A percentile compares a stretch with the other conserved stretches of the same genome.
Conservation (phyloP, 2,329 filamentous ascomycete species). For the Fusarium nodosum region DNA sequence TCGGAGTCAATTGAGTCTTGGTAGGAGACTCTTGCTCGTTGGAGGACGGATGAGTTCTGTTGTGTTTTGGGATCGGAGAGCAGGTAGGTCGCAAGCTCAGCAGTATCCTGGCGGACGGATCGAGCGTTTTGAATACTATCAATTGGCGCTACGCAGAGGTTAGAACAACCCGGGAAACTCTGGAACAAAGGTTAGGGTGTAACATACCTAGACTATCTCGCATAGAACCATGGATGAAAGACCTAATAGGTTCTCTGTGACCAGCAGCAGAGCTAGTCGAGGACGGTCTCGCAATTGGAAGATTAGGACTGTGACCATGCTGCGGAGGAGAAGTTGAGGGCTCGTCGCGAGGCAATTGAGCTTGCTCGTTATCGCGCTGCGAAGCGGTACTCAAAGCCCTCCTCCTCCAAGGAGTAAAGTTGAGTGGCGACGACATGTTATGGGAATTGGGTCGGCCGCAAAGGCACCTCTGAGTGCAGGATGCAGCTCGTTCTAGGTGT, state of each 20-base stretch:
- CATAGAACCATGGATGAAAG: conserved; percentile 76
- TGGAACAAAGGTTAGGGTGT: not conserved
- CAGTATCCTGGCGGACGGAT: conserved; percentile 86
- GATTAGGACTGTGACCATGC: conserved; percentile 28
- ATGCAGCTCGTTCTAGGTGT: conserved; percentile 35
- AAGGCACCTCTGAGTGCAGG: conserved; percentile 37
- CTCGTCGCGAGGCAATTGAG: conserved; percentile 49
- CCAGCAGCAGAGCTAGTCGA: conserved; percentile 54
- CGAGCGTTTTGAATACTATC: conserved; percentile 82
- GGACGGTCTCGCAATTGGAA: conserved; percentile 55
- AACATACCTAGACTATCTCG: conserved; percentile 70
- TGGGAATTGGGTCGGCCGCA: conserved; percentile 27
- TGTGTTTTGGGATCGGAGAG: conserved; percentile 72
- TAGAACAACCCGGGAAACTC: conserved; percentile 10
- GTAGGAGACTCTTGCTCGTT: conserved; percentile 51
- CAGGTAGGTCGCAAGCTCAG: conserved; percentile 86
- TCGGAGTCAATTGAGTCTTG: conserved; percentile 50
- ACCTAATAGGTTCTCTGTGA: conserved; percentile 76
- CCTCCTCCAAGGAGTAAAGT: conserved; percentile 65
- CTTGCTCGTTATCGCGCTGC: conserved; percentile 47
- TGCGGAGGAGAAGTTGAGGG: conserved; percentile 43
- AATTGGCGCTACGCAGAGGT: conserved; percentile 59
- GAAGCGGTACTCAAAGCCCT: conserved; percentile 57
- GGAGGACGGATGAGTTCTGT: conserved; percentile 63
- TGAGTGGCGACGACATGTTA: conserved; percentile 63